Evolutionary conservation across 352 stramenopile genomes (phyloP).

Genomic region (Globisporangium heterothallicum): DNA sequence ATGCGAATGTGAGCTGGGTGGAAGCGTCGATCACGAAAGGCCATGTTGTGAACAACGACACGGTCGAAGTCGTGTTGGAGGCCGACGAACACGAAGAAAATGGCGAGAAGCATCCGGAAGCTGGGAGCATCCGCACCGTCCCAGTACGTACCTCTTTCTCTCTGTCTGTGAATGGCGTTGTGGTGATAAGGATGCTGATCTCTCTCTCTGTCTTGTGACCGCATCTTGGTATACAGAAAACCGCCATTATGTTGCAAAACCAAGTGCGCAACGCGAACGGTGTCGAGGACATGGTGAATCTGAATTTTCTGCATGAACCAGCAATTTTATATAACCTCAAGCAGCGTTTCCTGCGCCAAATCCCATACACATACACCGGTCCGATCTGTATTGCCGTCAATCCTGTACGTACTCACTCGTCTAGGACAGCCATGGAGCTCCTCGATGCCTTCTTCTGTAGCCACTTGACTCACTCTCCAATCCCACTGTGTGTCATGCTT

Average conservation of each 20-base stretch:
- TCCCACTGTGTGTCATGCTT: background rate
- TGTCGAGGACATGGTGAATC: constrained; percentile 80
- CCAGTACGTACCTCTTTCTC: constrained; percentile 21
- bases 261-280: constrained; percentile 40
- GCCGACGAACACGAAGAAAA: constrained; percentile 68
- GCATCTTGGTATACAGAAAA: constrained; percentile 43
- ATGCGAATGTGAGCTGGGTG: constrained; percentile 75
- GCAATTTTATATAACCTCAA: constrained; percentile 91
- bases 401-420: constrained; percentile 60
- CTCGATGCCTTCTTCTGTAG: no score
- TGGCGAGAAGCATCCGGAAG: constrained; percentile 50
- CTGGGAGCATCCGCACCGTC: constrained; percentile 44
- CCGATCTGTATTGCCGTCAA: constrained; percentile 98
- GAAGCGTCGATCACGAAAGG: constrained; percentile 79
- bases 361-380: constrained; percentile 96
- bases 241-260: constrained; percentile 74
- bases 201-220: constrained; percentile 2
- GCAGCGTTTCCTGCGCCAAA: constrained; percentile 76
- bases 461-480: background rate
- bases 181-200: background rate
- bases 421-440: no score
- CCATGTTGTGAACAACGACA: constrained; percentile 71
- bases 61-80: constrained; percentile 74
- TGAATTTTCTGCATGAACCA: constrained; percentile 90
- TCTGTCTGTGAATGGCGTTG: background rate